phyloP scores from a whole-genome alignment of 2,329 filamentous ascomycete genomes.

The Podosphaera aphanis region DNA sequence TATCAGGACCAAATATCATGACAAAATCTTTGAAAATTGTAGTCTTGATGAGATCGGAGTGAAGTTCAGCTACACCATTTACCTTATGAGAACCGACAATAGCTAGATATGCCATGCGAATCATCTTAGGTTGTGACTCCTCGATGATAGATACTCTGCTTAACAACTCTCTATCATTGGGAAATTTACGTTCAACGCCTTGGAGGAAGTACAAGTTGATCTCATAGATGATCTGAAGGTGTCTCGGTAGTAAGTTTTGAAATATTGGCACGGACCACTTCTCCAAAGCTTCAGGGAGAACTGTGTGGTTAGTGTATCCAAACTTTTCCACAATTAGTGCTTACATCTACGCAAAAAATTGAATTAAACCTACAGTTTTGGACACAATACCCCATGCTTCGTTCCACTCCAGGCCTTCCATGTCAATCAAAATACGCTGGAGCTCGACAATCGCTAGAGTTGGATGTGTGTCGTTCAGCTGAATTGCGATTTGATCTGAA shows the following conservation, averaged over 20 bases:
- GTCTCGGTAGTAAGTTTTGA: slow-evolving; percentile 78
- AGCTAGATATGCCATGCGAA: slow-evolving; percentile 87
- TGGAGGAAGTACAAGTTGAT: slow-evolving; percentile 93
- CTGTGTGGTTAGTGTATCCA: slow-evolving; percentile 96
- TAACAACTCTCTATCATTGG: slow-evolving; percentile 70
- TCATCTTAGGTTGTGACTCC: slow-evolving; percentile 90
- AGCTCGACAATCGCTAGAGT: slow-evolving; percentile 90
- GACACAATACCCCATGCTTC: slow-evolving; percentile 68
- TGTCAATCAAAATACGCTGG: slow-evolving; percentile 73
- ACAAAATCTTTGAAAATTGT: slow-evolving; percentile 99
- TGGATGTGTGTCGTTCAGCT: slow-evolving; percentile 94
- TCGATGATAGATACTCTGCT: slow-evolving; percentile 87
- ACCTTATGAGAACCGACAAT: slow-evolving; percentile 97
- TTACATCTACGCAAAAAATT: background rate
- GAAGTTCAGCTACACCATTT: slow-evolving; percentile 90
- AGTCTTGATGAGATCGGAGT: slow-evolving; percentile 92
- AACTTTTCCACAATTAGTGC: slow-evolving; percentile 24
- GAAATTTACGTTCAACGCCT: slow-evolving; percentile 70
- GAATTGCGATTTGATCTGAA: slow-evolving; percentile 83
- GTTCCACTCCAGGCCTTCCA: slow-evolving; percentile 83
- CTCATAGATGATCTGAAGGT: slow-evolving; percentile 93
- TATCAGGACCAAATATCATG: slow-evolving; percentile 78
- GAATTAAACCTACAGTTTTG: slow-evolving; percentile 28
- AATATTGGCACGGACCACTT: slow-evolving; percentile 92
- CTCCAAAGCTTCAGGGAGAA: slow-evolving; percentile 86